Evolutionary conservation across 2,329 filamentous ascomycete species (phyloP), one percentile per base, ranked within the genome.

Genomic region (Diaporthe citri): DNA sequence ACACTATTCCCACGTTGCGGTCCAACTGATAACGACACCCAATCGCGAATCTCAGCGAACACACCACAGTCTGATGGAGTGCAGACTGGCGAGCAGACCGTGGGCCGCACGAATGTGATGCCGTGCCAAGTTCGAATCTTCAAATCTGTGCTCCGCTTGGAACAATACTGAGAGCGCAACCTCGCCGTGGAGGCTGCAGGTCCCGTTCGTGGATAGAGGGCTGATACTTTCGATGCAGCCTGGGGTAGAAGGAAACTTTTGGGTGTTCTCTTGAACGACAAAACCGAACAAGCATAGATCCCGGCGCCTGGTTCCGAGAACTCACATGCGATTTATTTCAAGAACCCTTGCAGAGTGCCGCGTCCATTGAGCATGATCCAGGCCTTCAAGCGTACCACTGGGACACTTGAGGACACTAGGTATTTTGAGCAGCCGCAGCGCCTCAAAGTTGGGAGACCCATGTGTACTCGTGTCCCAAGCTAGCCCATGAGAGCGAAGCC

Each of bases 71-170:
- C 25, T 41, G 64, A 34, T 39, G 7, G 31, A 52, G 22, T 28
- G 31, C 31, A 67, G 64, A 28, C 15, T 52, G 22, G 46, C 2
- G 62, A 17, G 62, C 31, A 4, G 12, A 25, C 13, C 31, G 31
- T 52, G 43, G 22, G 62, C 28, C 8, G 64, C 20, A 36, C 64
- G 52, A 34, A 67, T 52, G 48, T 55, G 64, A 34, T 41, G n/a
- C 64, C 64, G 34, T 69, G 64, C 64, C 46, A 41, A 55, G 34
- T 22, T 10, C 34, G 46, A 31, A 15, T 8, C n/a, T 15, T n/a
- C 48, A 55, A 55, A 69, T 69, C 48, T 55, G 64, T 28, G 64
- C 15, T 69, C 48, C 64, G 64, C 64, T 55, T 55, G 34, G 64
- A 55, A 15, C 48, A 39, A 28, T 28, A 7, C 31, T 52, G 46